phyloP scores from a whole-genome alignment of 2,329 filamentous ascomycete genomes.

The Cladophialophora yegresii region DNA sequence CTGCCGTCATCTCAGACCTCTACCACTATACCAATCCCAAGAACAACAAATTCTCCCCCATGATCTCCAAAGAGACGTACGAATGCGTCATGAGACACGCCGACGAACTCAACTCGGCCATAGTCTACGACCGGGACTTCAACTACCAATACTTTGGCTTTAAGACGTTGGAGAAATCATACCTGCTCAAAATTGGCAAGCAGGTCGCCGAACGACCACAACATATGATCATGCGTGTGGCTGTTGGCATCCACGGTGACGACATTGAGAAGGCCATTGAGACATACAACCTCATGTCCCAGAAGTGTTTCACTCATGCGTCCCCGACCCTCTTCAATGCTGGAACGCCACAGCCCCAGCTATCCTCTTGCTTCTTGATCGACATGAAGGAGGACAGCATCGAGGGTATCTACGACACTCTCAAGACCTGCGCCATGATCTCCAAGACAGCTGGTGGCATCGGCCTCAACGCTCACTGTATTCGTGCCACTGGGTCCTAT shows the following conservation, averaged over 20 bases:
- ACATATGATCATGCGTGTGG: conserved; percentile 99
- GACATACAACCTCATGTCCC: conserved; percentile 99
- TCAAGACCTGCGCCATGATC: conserved; percentile 99
- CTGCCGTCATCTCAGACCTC: conserved; percentile 87
- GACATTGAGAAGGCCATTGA: conserved; percentile 92
- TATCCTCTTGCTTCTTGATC: conserved; percentile 97
- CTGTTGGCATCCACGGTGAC: conserved; percentile 94
- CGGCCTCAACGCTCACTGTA: conserved; percentile 92
- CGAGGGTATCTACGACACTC: conserved; percentile 97
- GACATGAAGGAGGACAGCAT: conserved; percentile 99
- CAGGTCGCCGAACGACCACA: conserved; percentile 97
- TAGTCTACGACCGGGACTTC: conserved; percentile 98
- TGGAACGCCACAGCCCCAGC: conserved; percentile 88
- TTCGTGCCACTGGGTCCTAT: conserved; percentile 95
- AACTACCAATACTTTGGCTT: conserved; percentile 99
- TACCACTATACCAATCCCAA: conserved; percentile 96
- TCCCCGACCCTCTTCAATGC: conserved; percentile 98
- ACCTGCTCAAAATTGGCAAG: conserved; percentile 90
- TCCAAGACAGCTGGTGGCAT: conserved; percentile 99
- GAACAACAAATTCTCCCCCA: conserved; percentile 78
- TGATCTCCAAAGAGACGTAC: conserved; percentile 91
- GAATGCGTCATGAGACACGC: conserved; percentile 94
- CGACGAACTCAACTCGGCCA: conserved; percentile 96
- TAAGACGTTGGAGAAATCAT: conserved; percentile 98
- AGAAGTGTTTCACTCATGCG: conserved; percentile 97